Evolutionary conservation across 1,284 basidiomycete genomes (phyloP).

Genomic region (Microbotryomycetes sp.): DNA sequence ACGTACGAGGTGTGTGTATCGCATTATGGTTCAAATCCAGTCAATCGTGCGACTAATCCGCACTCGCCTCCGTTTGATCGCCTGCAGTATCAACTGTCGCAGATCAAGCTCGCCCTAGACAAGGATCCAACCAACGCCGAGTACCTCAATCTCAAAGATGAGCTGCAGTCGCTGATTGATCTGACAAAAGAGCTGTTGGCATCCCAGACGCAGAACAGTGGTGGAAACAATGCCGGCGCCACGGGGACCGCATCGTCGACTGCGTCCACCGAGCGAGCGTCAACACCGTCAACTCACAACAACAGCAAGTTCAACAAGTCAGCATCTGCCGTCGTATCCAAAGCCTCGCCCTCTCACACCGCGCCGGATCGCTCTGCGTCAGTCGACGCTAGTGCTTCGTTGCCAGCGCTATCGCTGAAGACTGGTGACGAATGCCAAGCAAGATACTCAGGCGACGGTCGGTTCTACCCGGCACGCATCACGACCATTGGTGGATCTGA

Average conservation of each 20-base stretch:
- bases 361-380: neutral
- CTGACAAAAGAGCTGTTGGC: conserved; percentile 71
- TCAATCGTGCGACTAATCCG: neutral
- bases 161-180: conserved; percentile 82
- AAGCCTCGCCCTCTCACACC: neutral
- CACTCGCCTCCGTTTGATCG: neutral
- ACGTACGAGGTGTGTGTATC: conserved; percentile 19
- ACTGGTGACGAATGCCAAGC: conserved; percentile 92
- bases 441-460: conserved; percentile 80
- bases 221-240: conserved; percentile 26
- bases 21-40: neutral
- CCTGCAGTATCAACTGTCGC: conserved; percentile 41
- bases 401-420: conserved; percentile 37
- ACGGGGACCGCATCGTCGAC: conserved; percentile 15
- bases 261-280: neutral
- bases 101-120: conserved; percentile 79
- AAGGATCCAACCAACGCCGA: conserved; percentile 76
- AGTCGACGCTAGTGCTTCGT: neutral
- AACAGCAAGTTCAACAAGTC: neutral
- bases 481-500: conserved; percentile 77
- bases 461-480: conserved; percentile 87
- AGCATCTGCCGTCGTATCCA: neutral
- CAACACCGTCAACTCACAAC: neutral
- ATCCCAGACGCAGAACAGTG: conserved; percentile 4
- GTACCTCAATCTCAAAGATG: conserved; percentile 59